phyloP scores from a whole-genome alignment of 345 rosid genomes.

The Pistacia vera region DNA sequence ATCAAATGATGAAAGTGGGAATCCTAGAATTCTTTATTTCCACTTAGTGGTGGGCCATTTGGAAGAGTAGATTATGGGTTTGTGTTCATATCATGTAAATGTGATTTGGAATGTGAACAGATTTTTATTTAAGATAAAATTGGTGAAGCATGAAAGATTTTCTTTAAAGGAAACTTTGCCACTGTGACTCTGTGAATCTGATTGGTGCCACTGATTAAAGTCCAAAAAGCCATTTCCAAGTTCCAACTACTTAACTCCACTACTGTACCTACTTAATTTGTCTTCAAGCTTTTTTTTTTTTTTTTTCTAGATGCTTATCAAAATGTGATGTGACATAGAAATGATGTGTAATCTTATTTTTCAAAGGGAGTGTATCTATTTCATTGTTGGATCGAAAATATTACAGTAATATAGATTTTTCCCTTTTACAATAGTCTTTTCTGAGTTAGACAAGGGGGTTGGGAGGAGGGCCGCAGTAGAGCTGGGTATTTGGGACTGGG shows the following conservation, averaged over 20 bases:
- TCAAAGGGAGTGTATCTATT: not conserved
- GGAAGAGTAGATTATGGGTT: not conserved
- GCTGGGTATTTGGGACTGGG: too few relatives aligned
- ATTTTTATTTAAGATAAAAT: too few relatives aligned
- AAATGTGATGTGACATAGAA: too few relatives aligned
- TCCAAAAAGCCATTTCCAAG: not conserved
- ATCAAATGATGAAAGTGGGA: conserved; percentile 20
- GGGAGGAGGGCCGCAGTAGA: too few relatives aligned
- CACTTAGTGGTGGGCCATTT: conserved; percentile 17
- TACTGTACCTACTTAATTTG: not conserved
- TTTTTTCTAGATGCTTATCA: too few relatives aligned
- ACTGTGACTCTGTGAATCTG: not conserved
- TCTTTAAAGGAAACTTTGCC: not conserved
- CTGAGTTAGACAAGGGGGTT: too few relatives aligned
- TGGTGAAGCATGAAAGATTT: too few relatives aligned
- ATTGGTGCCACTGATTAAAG: not conserved
- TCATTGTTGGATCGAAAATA: too few relatives aligned
- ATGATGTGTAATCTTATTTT: too few relatives aligned
- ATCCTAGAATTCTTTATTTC: not conserved
- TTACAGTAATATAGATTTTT: too few relatives aligned
- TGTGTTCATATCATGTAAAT: conserved; percentile 18
- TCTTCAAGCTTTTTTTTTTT: not conserved
- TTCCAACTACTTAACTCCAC: conserved; percentile 18
- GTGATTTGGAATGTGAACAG: not conserved
- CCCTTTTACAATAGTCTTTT: too few relatives aligned